A percentile compares a stretch with the other conserved stretches of the same genome.
Evolutionary conservation across 176 grass and related monocot genomes (phyloP).

Genomic region (Paspalum vaginatum): DNA sequence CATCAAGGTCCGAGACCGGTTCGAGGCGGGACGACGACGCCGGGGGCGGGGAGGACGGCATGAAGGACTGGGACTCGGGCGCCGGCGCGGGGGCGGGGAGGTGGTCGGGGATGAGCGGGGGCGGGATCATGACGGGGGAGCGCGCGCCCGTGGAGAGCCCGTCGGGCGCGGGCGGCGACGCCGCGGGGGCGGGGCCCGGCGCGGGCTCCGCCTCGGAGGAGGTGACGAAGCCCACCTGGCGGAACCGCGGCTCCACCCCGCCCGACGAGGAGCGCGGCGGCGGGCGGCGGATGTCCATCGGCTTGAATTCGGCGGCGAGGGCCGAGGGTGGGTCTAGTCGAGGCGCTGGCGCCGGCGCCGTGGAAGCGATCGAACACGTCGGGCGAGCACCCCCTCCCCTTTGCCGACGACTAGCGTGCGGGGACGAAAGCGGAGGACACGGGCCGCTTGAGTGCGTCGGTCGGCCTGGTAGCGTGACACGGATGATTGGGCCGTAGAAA

Average conservation of each 20-base stretch:
- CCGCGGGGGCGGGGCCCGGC: background rate
- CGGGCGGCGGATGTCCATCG: slow-evolving; percentile 63
- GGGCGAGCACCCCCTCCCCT: no score
- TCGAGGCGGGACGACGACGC: slow-evolving; percentile 4
- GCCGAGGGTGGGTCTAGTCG: background rate
- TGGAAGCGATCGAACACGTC: background rate
- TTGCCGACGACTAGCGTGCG: background rate
- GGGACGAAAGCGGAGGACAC: no score
- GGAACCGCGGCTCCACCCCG: slow-evolving; percentile 59
- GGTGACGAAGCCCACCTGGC: slow-evolving; percentile 77
- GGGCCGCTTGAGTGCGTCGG: no score
- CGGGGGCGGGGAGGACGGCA: slow-evolving; percentile 23
- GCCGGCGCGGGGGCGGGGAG: background rate
- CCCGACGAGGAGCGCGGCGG: slow-evolving; percentile 38
- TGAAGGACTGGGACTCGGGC: background rate
- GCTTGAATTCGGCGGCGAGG: background rate
- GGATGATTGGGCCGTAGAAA: no score
- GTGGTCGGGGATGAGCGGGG: slow-evolving; percentile 43
- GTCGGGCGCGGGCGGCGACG: slow-evolving; percentile 10
- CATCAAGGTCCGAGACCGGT: slow-evolving; percentile 28
- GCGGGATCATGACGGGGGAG: slow-evolving; percentile 77
- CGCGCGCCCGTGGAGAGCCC: slow-evolving; percentile 21
- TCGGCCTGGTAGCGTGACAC: no score
- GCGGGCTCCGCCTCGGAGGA: background rate
- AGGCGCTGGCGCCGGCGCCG: background rate